Conservation (phyloP, 306 rosid species). For the Pueraria montana region DNA sequence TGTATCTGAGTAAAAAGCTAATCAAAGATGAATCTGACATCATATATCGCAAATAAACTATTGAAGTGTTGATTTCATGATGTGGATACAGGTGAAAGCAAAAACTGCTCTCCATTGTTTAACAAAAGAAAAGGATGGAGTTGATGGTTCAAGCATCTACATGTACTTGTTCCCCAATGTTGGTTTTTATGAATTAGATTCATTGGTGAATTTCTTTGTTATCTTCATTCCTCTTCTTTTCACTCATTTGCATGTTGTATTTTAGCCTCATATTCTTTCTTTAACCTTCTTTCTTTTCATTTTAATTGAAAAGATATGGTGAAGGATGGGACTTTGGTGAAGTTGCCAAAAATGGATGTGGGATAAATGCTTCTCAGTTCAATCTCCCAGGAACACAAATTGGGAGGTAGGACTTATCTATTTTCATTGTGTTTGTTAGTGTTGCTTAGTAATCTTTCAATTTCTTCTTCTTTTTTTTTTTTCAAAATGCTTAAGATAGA, state of each 20-base stretch:
- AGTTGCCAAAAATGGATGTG: constrained; percentile 92
- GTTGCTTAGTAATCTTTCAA: constrained; percentile 30
- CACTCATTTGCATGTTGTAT: constrained; percentile 19
- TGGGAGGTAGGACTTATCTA: constrained; percentile 75
- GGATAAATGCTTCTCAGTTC: constrained; percentile 91
- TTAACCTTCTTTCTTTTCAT: constrained; percentile 29
- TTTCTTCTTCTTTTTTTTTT: not conserved
- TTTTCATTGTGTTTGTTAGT: constrained; percentile 24
- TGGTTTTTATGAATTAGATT: constrained; percentile 42
- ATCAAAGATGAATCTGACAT: constrained; percentile 27
- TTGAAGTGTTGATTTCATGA: constrained; percentile 42
- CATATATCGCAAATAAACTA: constrained; percentile 28
- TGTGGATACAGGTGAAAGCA: constrained; percentile 74
- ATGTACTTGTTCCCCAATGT: constrained; percentile 66
- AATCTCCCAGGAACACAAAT: constrained; percentile 86
- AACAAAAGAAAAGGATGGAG: constrained; percentile 74
- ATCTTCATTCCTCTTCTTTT: constrained; percentile 25
- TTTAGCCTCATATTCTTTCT: constrained; percentile 41
- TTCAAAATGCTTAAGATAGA: not conserved
- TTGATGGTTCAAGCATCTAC: constrained; percentile 91
- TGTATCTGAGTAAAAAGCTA: constrained; percentile 19
- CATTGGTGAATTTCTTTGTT: constrained; percentile 43
- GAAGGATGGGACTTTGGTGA: constrained; percentile 99
- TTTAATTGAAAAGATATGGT: constrained; percentile 73
- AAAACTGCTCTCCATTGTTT: constrained; percentile 67